Base-by-base conservation (phyloP, 768 basidiomycete species). In the Chiua virens region DNA sequence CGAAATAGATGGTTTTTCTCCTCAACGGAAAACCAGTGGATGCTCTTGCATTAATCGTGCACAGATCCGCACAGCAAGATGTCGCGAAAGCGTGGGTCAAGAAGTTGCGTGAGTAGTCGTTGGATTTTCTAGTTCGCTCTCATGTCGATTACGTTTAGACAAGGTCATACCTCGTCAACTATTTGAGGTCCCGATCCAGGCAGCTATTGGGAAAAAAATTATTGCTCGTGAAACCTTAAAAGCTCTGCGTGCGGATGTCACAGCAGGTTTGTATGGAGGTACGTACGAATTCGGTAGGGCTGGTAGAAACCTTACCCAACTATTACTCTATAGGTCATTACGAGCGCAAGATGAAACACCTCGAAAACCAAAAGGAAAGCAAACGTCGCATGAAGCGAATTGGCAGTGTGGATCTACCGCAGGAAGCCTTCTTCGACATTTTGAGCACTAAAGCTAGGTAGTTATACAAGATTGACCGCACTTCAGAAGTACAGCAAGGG, bases 171-270 rank as follows among this genome's bases (percentile, higher is more conserved):
- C 95, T 25, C 77, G 89, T 41, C 95, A 98, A 66, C 70, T 93
- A 43, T 98, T 95, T 63, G 95, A 98, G 69, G 86, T 98, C 11
- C 88, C 95, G 3, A 97, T 99, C 46, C 97, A 98, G 65, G 97
- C 97, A 32, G 86, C 85, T 1, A 78, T 97, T 17, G 95, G 95
- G 14, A 83, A 80, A 57, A 91, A 86, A 54, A 79, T 98, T 49
- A 82, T 98, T 42, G 92, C 96, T 4, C 81, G 96, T 25, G 93
- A 96, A 67, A 95, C 87, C 15, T 70, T 96, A 39, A 88, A 85
- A 41, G 92, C 93, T 3, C 70, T 91, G 60, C 83, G 91, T 28
- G 89, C 91, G 22, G 91, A 99, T 58, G 96, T 98, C 17, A 97
- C 94, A 0, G 94, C 92, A 17, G 93, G 93, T 3, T 72, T 97